Percentiles rank a stretch among this genome's conserved stretches.
These are phyloP conservation scores for Volvox carteri DNA, from an alignment of 163 green algal genomes.

Conservation along the genomic window DNA sequence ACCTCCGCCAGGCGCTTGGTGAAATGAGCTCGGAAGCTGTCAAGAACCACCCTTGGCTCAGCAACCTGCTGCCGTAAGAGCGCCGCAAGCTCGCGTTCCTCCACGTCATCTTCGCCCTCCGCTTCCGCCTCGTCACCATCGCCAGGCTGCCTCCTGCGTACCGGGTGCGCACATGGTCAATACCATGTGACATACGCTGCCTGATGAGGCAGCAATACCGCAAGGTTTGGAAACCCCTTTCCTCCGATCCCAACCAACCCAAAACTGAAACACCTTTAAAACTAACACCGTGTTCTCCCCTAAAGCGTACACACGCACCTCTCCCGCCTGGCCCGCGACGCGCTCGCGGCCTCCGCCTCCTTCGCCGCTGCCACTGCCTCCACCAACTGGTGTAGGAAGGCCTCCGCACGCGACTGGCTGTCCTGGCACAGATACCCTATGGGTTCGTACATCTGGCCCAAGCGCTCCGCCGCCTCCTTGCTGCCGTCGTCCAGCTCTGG, in stretches of 20 bases:
- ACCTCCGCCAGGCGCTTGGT: slow-evolving; percentile 66
- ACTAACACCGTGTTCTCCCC: no score
- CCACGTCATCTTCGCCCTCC: background rate
- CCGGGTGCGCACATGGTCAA: background rate
- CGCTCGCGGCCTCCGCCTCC: background rate
- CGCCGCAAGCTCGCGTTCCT: background rate
- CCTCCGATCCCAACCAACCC: background rate
- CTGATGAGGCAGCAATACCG: no score
- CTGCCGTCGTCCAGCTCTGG: background rate
- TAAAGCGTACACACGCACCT: background rate
- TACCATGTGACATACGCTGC: no score
- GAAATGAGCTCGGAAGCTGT: slow-evolving; percentile 26
- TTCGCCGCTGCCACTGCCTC: slow-evolving; percentile 7
- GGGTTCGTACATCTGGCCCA: slow-evolving; percentile 59
- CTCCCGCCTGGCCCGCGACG: background rate
- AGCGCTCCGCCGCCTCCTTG: background rate
- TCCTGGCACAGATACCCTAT: slow-evolving; percentile 48
- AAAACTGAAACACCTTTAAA: no score
- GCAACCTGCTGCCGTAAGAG: background rate
- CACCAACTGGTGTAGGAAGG: slow-evolving; percentile 33
- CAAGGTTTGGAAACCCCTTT: background rate
- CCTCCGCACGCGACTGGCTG: slow-evolving; percentile 15
- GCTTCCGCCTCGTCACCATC: background rate
- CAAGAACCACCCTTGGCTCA: slow-evolving; percentile 15
- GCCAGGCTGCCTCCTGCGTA: background rate